A percentile compares a stretch with the other conserved stretches of the same genome.
Evolutionary conservation across 805 yeast genomes (phyloP).

Genomic region (Starmera caribaea): DNA sequence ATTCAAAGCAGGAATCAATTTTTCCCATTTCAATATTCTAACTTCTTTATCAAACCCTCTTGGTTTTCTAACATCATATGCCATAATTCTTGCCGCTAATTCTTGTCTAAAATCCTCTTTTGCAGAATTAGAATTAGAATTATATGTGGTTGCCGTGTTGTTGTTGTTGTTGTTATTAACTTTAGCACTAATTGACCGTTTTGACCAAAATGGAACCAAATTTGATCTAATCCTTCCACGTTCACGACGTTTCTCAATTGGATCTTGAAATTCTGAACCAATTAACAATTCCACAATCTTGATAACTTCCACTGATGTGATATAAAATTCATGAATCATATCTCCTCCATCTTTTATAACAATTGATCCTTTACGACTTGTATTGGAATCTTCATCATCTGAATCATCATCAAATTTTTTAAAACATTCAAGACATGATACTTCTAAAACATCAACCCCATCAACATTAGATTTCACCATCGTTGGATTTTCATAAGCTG

Average conservation of each 20-base stretch:
- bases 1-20: slow-evolving; percentile 46
- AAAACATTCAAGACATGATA: slow-evolving; percentile 45
- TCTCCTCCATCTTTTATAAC: slow-evolving; percentile 18
- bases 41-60: slow-evolving; percentile 64
- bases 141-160: slow-evolving; percentile 6
- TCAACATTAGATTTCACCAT: slow-evolving; percentile 24
- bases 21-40: slow-evolving; percentile 51
- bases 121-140: slow-evolving; percentile 15
- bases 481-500: slow-evolving; percentile 38
- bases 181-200: slow-evolving; percentile 42
- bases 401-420: slow-evolving; percentile 21
- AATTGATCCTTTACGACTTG: background rate
- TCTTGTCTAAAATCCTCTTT: slow-evolving; percentile 33
- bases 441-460: slow-evolving; percentile 45
- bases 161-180: too few relatives aligned
- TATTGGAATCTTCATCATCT: slow-evolving; percentile 19
- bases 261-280: slow-evolving; percentile 36
- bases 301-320: slow-evolving; percentile 59
- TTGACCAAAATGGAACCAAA: slow-evolving; percentile 59
- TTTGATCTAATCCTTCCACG: slow-evolving; percentile 60
- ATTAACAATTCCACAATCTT: slow-evolving; percentile 54
- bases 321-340: slow-evolving; percentile 25
- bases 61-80: slow-evolving; percentile 51
- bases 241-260: slow-evolving; percentile 47
- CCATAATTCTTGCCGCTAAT: slow-evolving; percentile 56